A percentile compares a stretch with the other conserved stretches of the same genome.
These are phyloP conservation scores for Tetradesmus lagerheimii DNA, from an alignment of 139 green algal genomes.

Conservation along the genomic window DNA sequence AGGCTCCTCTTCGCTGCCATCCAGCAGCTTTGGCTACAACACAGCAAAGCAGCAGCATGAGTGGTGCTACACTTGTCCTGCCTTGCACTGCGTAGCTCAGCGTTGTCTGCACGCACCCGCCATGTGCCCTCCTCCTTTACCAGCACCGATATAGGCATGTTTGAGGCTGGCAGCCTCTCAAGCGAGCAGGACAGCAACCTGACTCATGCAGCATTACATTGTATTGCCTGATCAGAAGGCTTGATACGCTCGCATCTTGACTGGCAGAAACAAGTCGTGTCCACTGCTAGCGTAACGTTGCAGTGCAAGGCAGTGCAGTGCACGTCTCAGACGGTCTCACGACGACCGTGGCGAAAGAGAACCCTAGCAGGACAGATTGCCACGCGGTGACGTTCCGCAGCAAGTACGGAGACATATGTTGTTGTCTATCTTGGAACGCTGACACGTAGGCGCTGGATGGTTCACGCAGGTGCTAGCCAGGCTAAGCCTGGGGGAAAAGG, in stretches of 20 bases:
- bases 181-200: neutral
- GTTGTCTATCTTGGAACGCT: too few species aligned
- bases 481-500: too few species aligned
- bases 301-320: too few species aligned
- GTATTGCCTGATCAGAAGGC: neutral
- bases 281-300: too few species aligned
- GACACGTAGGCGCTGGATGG: too few species aligned
- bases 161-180: neutral
- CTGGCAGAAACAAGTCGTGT: too few species aligned
- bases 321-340: too few species aligned
- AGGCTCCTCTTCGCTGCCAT: constrained; percentile 3
- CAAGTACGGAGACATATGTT: too few species aligned
- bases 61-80: neutral
- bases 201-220: neutral
- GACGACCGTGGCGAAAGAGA: too few species aligned
- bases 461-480: too few species aligned
- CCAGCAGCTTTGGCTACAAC: neutral
- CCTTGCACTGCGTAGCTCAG: neutral
- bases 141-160: constrained; percentile 7
- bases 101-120: neutral
- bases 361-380: too few species aligned
- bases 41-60: neutral
- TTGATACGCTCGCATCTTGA: neutral
- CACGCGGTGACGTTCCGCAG: too few species aligned
- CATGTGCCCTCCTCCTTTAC: neutral